Conservation (phyloP, 306 rosid species). For the Sphenostylis stenocarpa region DNA sequence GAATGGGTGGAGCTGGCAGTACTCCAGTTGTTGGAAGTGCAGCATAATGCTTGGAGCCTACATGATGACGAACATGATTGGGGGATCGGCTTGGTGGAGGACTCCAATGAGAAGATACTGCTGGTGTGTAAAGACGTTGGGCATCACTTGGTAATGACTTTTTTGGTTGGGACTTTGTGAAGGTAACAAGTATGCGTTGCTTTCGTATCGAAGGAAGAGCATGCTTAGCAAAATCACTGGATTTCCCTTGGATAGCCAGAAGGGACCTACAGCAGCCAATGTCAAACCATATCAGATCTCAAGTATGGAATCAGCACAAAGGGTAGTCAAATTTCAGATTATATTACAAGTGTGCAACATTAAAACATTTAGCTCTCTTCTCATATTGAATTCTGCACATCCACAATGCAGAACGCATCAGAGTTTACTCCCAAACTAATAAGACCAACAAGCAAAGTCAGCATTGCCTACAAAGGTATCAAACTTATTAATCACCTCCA, state of each 20-base stretch:
- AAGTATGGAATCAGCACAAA: neutral
- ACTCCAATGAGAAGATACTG: slow-evolving; percentile 63
- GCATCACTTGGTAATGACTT: slow-evolving; percentile 54
- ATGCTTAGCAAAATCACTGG: slow-evolving; percentile 69
- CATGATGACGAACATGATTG: slow-evolving; percentile 60
- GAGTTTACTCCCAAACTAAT: neutral
- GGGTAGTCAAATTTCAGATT: neutral
- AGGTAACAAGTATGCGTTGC: slow-evolving; percentile 76
- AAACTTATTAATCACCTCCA: neutral
- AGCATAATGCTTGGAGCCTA: slow-evolving; percentile 66
- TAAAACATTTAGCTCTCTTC: neutral
- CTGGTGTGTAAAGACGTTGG: slow-evolving; percentile 49
- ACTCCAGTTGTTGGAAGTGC: slow-evolving; percentile 58
- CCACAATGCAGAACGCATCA: neutral
- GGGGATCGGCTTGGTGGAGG: slow-evolving; percentile 70
- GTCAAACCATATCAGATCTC: slow-evolving; percentile 10
- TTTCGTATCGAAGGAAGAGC: slow-evolving; percentile 81
- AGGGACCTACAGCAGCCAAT: slow-evolving; percentile 58
- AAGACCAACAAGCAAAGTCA: neutral
- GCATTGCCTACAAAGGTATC: slow-evolving; percentile 5
- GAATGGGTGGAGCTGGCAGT: slow-evolving; percentile 63
- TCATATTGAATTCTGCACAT: neutral
- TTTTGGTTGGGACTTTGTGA: slow-evolving; percentile 71
- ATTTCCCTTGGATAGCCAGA: slow-evolving; percentile 74
- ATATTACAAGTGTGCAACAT: neutral